These are phyloP conservation scores for Neonectria hederae DNA, from an alignment of 2,329 filamentous ascomycete species.

Conservation along the genomic window DNA sequence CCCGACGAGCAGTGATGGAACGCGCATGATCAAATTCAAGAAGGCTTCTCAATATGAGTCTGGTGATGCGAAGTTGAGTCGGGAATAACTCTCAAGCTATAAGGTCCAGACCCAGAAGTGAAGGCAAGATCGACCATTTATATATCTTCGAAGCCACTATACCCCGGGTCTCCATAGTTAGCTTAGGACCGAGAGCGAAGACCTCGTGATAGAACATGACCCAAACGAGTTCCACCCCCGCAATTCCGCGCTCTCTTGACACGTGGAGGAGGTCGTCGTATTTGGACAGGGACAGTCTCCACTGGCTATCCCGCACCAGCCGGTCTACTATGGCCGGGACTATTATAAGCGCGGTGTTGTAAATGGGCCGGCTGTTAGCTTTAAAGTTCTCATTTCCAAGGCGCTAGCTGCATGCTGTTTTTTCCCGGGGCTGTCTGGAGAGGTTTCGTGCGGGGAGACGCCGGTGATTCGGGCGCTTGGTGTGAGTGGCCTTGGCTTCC, in stretches of 20 bases:
- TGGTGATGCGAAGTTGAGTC: background rate
- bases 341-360: slow-evolving; percentile 11
- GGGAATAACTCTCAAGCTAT: background rate
- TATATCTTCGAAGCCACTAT: background rate
- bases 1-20: slow-evolving; percentile 4
- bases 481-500: slow-evolving; percentile 1
- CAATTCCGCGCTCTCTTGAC: background rate
- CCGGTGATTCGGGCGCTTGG: slow-evolving; percentile 21
- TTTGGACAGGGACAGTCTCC: background rate
- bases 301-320: background rate
- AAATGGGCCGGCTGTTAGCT: slow-evolving; percentile 10
- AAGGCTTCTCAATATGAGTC: background rate
- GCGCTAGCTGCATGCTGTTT: background rate
- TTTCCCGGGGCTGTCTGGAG: background rate
- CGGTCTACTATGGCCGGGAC: background rate
- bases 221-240: background rate
- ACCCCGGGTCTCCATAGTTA: background rate
- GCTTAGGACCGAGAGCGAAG: background rate
- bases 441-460: background rate
- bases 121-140: background rate
- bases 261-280: background rate
- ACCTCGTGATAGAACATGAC: background rate
- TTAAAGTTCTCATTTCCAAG: slow-evolving; percentile 7
- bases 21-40: background rate
- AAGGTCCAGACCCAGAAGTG: background rate